These are phyloP conservation scores for Blastobotrys buckinghamii DNA, from an alignment of 1,139 yeast species.

Conservation along the genomic window DNA sequence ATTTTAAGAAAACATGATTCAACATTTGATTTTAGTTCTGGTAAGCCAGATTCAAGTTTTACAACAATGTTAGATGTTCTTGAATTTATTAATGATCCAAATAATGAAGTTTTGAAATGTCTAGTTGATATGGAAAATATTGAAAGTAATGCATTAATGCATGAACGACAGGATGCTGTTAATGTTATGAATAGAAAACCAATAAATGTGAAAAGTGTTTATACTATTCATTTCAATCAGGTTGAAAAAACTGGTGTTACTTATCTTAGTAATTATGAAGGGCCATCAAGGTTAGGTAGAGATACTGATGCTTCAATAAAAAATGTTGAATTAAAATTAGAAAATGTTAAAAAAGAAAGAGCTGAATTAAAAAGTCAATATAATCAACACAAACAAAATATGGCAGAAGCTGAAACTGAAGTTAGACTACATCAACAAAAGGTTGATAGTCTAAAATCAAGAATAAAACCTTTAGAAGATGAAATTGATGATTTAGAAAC, in stretches of 20 bases:
- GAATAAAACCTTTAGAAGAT: background rate
- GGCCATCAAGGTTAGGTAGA: background rate
- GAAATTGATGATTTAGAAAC: background rate
- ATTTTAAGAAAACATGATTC: slow-evolving; percentile 50
- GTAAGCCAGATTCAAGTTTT: slow-evolving; percentile 35
- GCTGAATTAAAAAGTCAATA: background rate
- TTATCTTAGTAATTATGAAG: slow-evolving; percentile 5
- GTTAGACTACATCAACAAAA: background rate
- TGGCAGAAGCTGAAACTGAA: background rate
- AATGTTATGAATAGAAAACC: slow-evolving; percentile 26
- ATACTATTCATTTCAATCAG: slow-evolving; percentile 19
- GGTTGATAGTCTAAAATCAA: too few relatives aligned
- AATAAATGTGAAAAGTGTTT: slow-evolving; percentile 43
- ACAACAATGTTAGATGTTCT: slow-evolving; percentile 58
- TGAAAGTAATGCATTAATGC: slow-evolving; percentile 53
- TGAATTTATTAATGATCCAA: slow-evolving; percentile 45
- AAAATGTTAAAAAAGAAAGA: background rate
- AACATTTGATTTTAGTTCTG: slow-evolving; percentile 44
- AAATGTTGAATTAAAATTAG: background rate
- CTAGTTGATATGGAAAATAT: slow-evolving; percentile 60
- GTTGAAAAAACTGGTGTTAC: slow-evolving; percentile 31
- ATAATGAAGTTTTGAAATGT: slow-evolving; percentile 51
- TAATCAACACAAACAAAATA: background rate
- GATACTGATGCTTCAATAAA: background rate
- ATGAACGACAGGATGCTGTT: slow-evolving; percentile 49